Percentiles rank a stretch among this genome's conserved stretches.
phyloP scores from a whole-genome alignment of 805 yeast species.

The Ogataea trehalophila region DNA sequence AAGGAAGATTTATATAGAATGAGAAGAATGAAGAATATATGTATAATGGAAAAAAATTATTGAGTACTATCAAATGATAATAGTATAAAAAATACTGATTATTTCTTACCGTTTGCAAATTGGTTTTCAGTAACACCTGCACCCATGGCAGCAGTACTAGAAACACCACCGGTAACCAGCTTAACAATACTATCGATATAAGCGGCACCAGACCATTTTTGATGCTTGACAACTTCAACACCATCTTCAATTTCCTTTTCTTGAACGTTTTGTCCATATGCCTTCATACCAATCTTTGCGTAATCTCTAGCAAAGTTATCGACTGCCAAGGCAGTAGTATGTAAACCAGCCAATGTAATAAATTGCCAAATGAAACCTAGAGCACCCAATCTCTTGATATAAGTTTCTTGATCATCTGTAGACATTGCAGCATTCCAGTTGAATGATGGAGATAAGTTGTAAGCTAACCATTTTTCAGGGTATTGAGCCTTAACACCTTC shows the following conservation, averaged over 20 bases:
- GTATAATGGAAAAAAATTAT: not conserved
- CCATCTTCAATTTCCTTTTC: conserved; percentile 80
- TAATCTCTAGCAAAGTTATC: conserved; percentile 79
- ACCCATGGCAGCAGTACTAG: conserved; percentile 98
- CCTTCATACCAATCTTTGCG: conserved; percentile 85
- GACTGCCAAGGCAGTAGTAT: conserved; percentile 89
- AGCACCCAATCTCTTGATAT: conserved; percentile 78
- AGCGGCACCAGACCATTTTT: conserved; percentile 98
- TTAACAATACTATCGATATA: conserved; percentile 88
- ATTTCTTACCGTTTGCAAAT: conserved; percentile 37
- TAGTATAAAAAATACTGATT: not conserved
- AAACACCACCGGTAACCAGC: conserved; percentile 89
- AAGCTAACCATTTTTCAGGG: conserved; percentile 95
- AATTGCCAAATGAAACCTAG: conserved; percentile 97
- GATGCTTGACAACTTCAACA: conserved; percentile 96
- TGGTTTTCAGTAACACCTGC: conserved; percentile 97
- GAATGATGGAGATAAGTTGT: conserved; percentile 95
- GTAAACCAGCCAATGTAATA: conserved; percentile 95
- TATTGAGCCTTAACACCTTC: conserved; percentile 75
- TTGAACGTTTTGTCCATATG: conserved; percentile 87
- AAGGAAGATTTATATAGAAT: not conserved
- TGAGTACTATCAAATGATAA: not conserved
- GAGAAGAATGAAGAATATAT: not conserved
- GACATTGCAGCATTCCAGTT: conserved; percentile 97
- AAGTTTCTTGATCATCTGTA: conserved; percentile 81